A percentile compares a stretch with the other conserved stretches of the same genome.
Conservation (phyloP, 148 eudicot genomes). For the Rheum nobile region DNA sequence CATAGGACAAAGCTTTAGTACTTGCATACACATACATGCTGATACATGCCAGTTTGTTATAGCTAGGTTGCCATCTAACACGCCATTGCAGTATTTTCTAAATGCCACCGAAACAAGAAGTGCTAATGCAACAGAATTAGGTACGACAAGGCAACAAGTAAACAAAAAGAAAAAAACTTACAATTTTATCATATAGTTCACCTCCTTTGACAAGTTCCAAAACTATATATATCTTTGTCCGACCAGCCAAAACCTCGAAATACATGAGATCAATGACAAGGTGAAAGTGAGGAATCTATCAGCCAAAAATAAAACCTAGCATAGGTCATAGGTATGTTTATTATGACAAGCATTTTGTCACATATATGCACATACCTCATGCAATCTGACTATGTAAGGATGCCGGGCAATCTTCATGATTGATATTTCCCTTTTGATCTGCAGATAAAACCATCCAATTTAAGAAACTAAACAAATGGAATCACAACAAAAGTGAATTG, state of each 20-base stretch:
- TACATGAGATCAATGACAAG: conserved; percentile 7
- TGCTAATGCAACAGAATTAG: not conserved
- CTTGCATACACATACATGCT: not conserved
- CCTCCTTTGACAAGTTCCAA: conserved; percentile 94
- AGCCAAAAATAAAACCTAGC: conserved; percentile 6
- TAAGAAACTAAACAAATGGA: not conserved
- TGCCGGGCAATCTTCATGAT: conserved; percentile 97
- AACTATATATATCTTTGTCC: conserved; percentile 73
- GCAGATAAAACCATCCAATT: conserved; percentile 20
- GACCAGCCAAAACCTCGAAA: conserved; percentile 75
- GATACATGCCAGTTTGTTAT: not conserved
- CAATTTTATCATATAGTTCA: conserved; percentile 90
- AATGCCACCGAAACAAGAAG: not conserved
- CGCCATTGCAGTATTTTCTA: not conserved
- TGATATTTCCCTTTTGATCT: conserved; percentile 95
- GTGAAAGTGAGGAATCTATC: not conserved
- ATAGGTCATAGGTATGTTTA: not conserved
- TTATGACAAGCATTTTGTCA: not conserved
- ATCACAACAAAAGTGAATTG: not conserved
- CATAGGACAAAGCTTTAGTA: not conserved
- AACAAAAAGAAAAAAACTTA: conserved; percentile 30
- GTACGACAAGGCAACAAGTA: not conserved
- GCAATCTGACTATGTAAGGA: conserved; percentile 76
- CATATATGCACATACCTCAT: conserved; percentile 44
- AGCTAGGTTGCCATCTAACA: not conserved